Evolutionary conservation across 78 protist genomes (phyloP).

Genomic region (Andalucia godoyi): DNA sequence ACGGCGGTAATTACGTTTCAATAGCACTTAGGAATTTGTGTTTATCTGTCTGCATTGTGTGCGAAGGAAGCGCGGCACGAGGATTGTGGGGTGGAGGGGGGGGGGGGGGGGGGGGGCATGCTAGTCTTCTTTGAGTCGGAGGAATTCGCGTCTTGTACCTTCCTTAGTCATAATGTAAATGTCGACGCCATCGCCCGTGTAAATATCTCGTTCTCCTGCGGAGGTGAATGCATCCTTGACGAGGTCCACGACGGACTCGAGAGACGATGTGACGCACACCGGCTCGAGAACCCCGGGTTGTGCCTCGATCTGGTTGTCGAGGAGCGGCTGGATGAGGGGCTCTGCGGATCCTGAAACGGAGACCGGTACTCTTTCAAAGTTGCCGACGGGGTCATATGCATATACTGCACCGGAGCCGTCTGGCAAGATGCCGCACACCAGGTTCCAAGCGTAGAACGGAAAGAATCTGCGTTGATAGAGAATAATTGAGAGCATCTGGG

Average conservation of each 20-base stretch:
- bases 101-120: not conserved
- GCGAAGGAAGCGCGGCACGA: not conserved
- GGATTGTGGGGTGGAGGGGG: not conserved
- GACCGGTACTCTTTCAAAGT: constrained; percentile 55
- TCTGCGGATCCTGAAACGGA: constrained; percentile 78
- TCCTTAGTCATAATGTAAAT: constrained; percentile 48
- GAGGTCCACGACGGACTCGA: constrained; percentile 59
- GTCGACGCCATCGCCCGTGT: constrained; percentile 93
- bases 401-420: constrained; percentile 76
- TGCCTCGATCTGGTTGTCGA: constrained; percentile 69
- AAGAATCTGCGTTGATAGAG: constrained; percentile 92
- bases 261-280: constrained; percentile 10
- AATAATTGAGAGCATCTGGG: constrained; percentile 81
- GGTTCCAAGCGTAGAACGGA: constrained; percentile 91
- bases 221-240: constrained; percentile 75
- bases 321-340: constrained; percentile 78
- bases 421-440: constrained; percentile 80
- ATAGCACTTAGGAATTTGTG: not conserved
- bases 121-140: constrained; percentile 8
- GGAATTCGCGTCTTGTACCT: constrained; percentile 19
- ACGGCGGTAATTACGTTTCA: no score
- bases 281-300: not conserved
- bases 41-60: not conserved
- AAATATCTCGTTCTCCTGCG: constrained; percentile 95
- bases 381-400: constrained; percentile 93